Conservation (phyloP, 345 rosid genomes). For the Hibiscus mutabilis region DNA sequence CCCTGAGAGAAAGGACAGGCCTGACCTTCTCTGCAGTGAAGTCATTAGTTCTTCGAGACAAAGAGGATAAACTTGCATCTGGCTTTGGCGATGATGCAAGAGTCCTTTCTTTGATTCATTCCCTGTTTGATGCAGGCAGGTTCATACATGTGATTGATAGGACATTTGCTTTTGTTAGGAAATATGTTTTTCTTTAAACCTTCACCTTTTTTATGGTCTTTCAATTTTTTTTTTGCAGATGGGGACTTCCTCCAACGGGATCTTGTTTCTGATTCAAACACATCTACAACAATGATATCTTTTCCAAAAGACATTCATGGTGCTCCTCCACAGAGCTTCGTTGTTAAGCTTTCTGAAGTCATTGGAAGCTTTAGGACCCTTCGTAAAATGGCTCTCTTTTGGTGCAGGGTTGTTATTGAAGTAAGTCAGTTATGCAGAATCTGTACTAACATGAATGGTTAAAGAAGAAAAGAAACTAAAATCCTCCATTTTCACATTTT, state of each 20-base stretch:
- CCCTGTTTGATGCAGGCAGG: conserved; percentile 68
- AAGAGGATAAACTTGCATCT: conserved; percentile 58
- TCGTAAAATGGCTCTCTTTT: conserved; percentile 71
- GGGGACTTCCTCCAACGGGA: conserved; percentile 71
- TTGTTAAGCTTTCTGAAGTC: conserved; percentile 83
- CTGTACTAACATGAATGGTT: background rate
- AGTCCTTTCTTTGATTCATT: conserved; percentile 40
- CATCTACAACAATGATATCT: conserved; percentile 28
- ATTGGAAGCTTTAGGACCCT: conserved; percentile 79
- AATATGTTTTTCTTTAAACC: background rate
- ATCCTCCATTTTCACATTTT: background rate
- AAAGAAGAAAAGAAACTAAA: background rate
- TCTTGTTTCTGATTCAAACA: conserved; percentile 40
- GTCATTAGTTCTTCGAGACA: conserved; percentile 85
- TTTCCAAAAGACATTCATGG: conserved; percentile 77
- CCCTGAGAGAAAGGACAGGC: conserved; percentile 72
- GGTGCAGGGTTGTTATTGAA: conserved; percentile 74
- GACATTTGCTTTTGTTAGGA: background rate
- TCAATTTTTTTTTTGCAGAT: conserved; percentile 62
- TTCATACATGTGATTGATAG: conserved; percentile 14
- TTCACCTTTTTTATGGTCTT: conserved; percentile 25
- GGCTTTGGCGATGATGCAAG: conserved; percentile 65
- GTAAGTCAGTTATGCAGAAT: conserved; percentile 39
- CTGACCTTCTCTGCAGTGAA: conserved; percentile 81
- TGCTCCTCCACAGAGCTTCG: conserved; percentile 68